Conservation (phyloP, 306 rosid species). For the Boehmeria nivea region DNA sequence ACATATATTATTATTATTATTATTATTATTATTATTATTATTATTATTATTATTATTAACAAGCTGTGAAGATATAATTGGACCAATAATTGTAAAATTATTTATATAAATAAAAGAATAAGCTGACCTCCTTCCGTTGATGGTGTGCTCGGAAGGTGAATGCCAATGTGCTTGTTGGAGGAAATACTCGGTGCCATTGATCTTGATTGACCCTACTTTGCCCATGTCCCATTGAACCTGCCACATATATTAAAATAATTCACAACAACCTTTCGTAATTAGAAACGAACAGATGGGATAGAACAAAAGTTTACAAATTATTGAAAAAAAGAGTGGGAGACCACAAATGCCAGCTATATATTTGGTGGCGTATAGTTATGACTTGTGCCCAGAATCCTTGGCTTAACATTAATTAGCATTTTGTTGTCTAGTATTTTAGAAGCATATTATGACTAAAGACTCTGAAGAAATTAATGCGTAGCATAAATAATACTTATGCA, state of each 20-base stretch:
- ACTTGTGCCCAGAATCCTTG: no score
- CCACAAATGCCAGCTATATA: neutral
- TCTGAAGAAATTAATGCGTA: no score
- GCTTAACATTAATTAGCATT: no score
- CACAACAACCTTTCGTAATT: neutral
- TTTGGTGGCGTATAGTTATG: no score
- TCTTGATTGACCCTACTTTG: conserved; percentile 30
- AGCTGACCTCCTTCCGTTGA: conserved; percentile 29
- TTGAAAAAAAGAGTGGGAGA: neutral
- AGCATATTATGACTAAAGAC: no score
- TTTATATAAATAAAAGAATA: neutral
- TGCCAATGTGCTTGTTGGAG: conserved; percentile 38
- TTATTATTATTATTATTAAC: no score
- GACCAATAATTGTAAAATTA: no score
- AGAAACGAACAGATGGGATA: neutral
- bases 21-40: no score
- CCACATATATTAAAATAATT: neutral
- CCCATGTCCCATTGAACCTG: conserved; percentile 32
- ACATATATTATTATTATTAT: neutral
- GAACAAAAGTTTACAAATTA: neutral
- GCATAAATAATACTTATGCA: no score
- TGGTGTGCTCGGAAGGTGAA: conserved; percentile 33
- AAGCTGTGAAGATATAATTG: no score
- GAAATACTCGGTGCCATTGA: conserved; percentile 18
- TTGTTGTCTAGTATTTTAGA: no score